Conservation (phyloP, 108 stramenopile species). For the Pinguiococcus pyrenoidosus region DNA sequence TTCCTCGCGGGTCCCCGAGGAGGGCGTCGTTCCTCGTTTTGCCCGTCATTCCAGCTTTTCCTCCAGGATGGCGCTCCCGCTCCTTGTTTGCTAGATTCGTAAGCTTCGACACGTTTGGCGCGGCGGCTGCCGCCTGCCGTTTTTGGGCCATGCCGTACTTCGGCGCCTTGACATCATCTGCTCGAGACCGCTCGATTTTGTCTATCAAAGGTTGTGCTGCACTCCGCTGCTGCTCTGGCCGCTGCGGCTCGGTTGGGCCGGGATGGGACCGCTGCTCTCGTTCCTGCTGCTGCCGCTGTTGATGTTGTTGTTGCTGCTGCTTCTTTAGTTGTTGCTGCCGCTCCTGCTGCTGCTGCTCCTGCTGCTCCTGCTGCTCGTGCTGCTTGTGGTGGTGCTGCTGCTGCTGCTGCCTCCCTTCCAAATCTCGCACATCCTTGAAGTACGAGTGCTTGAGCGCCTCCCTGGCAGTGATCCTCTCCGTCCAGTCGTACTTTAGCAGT, state of each 20-base stretch:
- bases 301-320: not conserved
- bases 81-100: too few relatives aligned
- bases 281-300: not conserved
- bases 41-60: too few relatives aligned
- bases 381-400: not conserved
- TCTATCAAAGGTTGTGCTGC: not conserved
- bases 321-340: too few relatives aligned
- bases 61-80: too few relatives aligned
- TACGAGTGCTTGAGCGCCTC: conserved; percentile 57
- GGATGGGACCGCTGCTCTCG: not conserved
- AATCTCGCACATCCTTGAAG: conserved; percentile 40
- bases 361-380: not conserved
- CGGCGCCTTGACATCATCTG: too few relatives aligned
- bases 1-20: too few relatives aligned
- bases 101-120: too few relatives aligned
- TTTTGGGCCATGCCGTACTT: too few relatives aligned
- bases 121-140: too few relatives aligned
- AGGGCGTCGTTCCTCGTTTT: too few relatives aligned
- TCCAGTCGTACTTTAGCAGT: conserved; percentile 49
- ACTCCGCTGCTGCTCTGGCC: not conserved
- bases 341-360: not conserved
- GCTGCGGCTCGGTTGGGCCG: not conserved
- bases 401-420: not conserved
- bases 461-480: conserved; percentile 55
- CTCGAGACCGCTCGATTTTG: too few relatives aligned